Evolutionary conservation across 192 early-diverging fungal genomes (phyloP).

Genomic region (Dissophora globulifera): DNA sequence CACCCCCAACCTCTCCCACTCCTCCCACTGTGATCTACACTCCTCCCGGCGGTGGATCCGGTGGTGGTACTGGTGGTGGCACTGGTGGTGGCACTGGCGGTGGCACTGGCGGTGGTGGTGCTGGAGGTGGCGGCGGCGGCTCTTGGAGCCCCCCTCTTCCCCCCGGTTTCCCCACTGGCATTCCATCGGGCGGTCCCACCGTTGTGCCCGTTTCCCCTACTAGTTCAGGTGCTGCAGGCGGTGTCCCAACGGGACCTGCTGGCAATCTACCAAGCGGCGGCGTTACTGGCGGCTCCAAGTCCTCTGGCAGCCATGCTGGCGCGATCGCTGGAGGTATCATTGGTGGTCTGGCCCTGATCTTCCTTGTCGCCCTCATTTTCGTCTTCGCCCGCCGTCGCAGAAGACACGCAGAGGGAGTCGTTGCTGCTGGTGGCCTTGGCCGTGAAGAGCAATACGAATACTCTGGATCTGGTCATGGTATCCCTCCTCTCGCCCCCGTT

Average conservation of each 20-base stretch:
- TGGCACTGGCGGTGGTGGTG: not conserved
- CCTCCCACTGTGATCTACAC: conserved; percentile 23
- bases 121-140: not conserved
- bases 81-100: not conserved
- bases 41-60: conserved; percentile 16
- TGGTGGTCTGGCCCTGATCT: conserved; percentile 24
- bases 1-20: too few species aligned
- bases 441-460: conserved; percentile 4
- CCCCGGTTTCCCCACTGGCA: conserved; percentile 25
- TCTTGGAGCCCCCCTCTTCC: conserved; percentile 26
- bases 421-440: not conserved
- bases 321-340: conserved; percentile 35
- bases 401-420: conserved; percentile 16
- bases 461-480: not conserved
- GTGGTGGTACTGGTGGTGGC: conserved; percentile 4
- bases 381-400: conserved; percentile 38
- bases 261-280: conserved; percentile 2
- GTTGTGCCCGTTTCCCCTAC: conserved; percentile 19
- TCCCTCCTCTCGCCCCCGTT: conserved; percentile 31
- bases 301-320: conserved; percentile 16
- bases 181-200: conserved; percentile 32
- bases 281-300: conserved; percentile 31
- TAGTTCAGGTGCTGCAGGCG: not conserved
- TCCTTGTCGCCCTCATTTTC: conserved; percentile 40
- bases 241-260: conserved; percentile 12